Conservation (phyloP, 352 stramenopile genomes). For the Lagenidium giganteum region DNA sequence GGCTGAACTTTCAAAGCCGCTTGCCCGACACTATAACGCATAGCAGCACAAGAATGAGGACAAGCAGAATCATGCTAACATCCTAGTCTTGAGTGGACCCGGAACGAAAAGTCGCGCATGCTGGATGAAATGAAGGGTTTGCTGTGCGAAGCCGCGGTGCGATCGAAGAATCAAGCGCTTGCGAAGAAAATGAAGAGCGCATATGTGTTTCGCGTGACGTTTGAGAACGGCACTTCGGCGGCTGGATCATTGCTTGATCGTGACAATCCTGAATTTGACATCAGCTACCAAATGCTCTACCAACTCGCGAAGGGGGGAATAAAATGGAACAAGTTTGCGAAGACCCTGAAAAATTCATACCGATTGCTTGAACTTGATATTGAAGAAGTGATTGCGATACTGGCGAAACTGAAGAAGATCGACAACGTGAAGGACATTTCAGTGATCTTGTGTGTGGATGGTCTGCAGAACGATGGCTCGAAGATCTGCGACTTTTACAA, state of each 20-base stretch:
- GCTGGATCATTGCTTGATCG: slow-evolving; percentile 3
- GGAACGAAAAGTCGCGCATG: slow-evolving; percentile 20
- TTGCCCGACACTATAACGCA: slow-evolving; percentile 5
- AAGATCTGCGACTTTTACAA: slow-evolving; percentile 4
- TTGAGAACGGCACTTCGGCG: slow-evolving; percentile 2
- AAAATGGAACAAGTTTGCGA: background rate
- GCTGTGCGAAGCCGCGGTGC: slow-evolving; percentile 11
- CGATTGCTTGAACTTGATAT: background rate
- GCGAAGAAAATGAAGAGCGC: slow-evolving; percentile 8
- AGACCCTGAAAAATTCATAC: background rate
- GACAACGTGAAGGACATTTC: slow-evolving; percentile 19
- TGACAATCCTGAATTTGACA: slow-evolving; percentile 10
- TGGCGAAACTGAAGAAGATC: slow-evolving; percentile 13
- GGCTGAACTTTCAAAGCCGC: slow-evolving; percentile 1
- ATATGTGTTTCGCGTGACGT: slow-evolving; percentile 8
- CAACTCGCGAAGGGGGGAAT: slow-evolving; percentile 17
- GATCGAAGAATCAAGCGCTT: slow-evolving; percentile 12
- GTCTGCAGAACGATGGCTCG: slow-evolving; percentile 13
- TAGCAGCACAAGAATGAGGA: slow-evolving; percentile 5
- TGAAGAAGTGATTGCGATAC: background rate
- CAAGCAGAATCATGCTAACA: slow-evolving; percentile 8
- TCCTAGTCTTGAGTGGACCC: slow-evolving; percentile 10
- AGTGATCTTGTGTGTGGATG: slow-evolving; percentile 24
- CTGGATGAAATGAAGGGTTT: slow-evolving; percentile 23
- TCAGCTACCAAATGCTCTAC: slow-evolving; percentile 24